These are phyloP conservation scores for Blastobotrys malaysiensis DNA, from an alignment of 1,139 yeast species.

Conservation along the genomic window DNA sequence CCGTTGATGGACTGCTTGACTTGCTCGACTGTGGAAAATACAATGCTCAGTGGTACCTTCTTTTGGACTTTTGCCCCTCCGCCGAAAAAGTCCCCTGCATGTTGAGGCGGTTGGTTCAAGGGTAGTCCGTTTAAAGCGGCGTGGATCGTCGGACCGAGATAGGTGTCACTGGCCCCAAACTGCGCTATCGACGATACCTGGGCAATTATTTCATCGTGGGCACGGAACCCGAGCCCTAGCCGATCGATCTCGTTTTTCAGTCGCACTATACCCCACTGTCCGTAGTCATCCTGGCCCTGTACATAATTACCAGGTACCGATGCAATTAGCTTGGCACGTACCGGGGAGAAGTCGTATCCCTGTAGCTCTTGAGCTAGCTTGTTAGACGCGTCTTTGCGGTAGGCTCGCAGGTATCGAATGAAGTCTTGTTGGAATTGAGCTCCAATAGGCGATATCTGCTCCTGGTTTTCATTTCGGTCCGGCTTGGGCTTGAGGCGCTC, in stretches of 20 bases:
- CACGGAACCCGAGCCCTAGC: conserved; percentile 1
- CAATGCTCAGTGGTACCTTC: conserved; percentile 14
- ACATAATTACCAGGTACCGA: conserved; percentile 32
- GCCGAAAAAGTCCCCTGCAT: background rate
- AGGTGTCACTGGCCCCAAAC: conserved; percentile 23
- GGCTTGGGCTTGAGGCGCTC: conserved; percentile 20
- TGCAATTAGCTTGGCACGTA: conserved; percentile 27
- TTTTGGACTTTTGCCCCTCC: background rate
- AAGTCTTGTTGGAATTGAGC: conserved; percentile 26
- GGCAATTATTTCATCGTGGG: conserved; percentile 19
- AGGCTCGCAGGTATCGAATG: conserved; percentile 23
- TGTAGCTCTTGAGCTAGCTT: conserved; percentile 16
- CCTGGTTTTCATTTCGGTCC: no score
- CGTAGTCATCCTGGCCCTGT: conserved; percentile 12
- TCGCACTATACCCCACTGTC: conserved; percentile 25
- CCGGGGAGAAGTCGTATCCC: conserved; percentile 27
- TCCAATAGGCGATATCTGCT: conserved; percentile 2
- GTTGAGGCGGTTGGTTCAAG: conserved; percentile 3
- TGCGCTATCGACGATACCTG: conserved; percentile 33
- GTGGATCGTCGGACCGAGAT: conserved; percentile 20
- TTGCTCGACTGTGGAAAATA: conserved; percentile 31
- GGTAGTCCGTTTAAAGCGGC: conserved; percentile 20
- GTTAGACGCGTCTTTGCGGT: conserved; percentile 16
- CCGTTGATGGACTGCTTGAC: conserved; percentile 30
- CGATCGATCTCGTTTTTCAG: conserved; percentile 18